Conservation (phyloP, 2,329 filamentous ascomycete species). For the Gyromitra esculenta region DNA sequence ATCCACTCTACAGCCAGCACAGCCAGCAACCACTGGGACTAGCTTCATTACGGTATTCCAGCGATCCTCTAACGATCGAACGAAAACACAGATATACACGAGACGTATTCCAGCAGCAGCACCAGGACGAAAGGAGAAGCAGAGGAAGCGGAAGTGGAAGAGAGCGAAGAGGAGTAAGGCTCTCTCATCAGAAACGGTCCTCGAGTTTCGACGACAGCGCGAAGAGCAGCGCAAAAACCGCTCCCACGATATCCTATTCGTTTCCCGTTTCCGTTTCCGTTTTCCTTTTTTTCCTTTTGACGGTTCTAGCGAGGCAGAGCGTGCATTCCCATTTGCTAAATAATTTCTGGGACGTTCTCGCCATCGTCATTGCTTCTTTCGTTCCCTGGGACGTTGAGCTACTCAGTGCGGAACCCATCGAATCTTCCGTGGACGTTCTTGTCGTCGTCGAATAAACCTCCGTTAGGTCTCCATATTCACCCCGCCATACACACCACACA, state of each 20-base stretch:
- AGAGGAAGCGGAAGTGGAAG: constrained; percentile 20
- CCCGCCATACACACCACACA: constrained; percentile 38
- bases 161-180: constrained; percentile 15
- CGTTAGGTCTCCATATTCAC: constrained; percentile 37
- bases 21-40: constrained; percentile 40
- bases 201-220: constrained; percentile 32
- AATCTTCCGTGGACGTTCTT: constrained; percentile 46
- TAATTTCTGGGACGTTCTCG: constrained; percentile 19
- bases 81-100: constrained; percentile 21
- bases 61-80: constrained; percentile 41
- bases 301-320: constrained; percentile 28
- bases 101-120: constrained; percentile 2
- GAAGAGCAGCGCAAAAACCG: constrained; percentile 32
- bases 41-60: constrained; percentile 40
- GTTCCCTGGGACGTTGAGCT: constrained; percentile 20
- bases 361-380: constrained; percentile 43
- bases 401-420: constrained; percentile 16
- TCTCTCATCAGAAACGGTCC: constrained; percentile 28
- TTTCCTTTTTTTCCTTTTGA: constrained; percentile 1
- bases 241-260: constrained; percentile 24
- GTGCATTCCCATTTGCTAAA: constrained; percentile 46
- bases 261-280: constrained; percentile 1
- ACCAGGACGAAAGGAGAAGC: constrained; percentile 23
- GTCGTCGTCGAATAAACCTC: constrained; percentile 36
- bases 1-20: constrained; percentile 23